Base-by-base conservation (phyloP, 1,284 basidiomycete species). In the Mrakiaceae sp. region DNA sequence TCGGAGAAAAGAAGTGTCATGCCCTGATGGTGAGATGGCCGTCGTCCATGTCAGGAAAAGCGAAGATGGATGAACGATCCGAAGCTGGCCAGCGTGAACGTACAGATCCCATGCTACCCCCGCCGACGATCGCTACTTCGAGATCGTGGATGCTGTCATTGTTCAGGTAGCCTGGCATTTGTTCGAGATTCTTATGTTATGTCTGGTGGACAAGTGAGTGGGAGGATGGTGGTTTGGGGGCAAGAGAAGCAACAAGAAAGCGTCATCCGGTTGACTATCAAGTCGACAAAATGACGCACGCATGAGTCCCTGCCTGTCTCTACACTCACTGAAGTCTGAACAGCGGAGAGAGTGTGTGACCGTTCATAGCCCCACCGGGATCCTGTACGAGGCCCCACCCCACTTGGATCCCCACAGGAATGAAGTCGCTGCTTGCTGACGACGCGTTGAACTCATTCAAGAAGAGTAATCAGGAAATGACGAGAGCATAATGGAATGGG, bases 91-190 rank as follows among this genome's bases (percentile, higher is more conserved):
- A 27, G 39, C 14, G 48, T 9, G 12, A 7, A 69, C 70, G 63
- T 44, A 71, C 71, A 58, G 64, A 64, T 51, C 71, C 71, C 70
- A 72, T 72, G 48, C 62, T 66, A 3, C 71, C 71, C 12, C 68
- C 67, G 3, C 71, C 71, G 27, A 72, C 67, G 52, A 72, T 69
- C 5, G 70, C 71, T 48, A 71, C 65, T 56, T 72, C 69, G 44
- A 72, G 51, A 51, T 70, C 61, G 40, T 68, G 62, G 46, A 71
- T 66, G 27, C 64, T 52, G 48, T 68, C 64, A 44, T 70, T 69
- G 56, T 72, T 71, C 39, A 48, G 39, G 43, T 57, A 40, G 8
- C 40, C 54, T 42, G 56, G 6, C 39, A 48, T 27, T 27, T 49
- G 14, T 48, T 52, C 3, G n/a, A 50, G 16, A 27, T 27, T 40